Evolutionary conservation across 1,139 yeast species (phyloP), one percentile per base, ranked within the genome.

Genomic region (Taiozyma onychis): DNA sequence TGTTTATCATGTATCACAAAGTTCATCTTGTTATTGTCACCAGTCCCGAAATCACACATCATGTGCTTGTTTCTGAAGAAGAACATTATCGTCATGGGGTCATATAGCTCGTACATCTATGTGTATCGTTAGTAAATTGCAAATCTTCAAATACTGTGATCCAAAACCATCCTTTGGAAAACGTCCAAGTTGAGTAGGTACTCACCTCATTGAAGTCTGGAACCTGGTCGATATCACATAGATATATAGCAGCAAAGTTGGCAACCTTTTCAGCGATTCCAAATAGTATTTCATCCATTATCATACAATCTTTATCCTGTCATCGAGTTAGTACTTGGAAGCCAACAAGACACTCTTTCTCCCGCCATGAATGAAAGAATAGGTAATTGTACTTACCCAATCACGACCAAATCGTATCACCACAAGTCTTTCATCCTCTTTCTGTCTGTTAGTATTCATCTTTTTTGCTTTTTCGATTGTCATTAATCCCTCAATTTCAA

Each of bases 1-100:
- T 93, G 97, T 57, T 86, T 85, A 63, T 88, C 90, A 45, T 81
- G 83, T 37, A 93, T 72, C 7, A 73, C 72, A 68, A 93, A 93
- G 64, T 90, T 90, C 70, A 93, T 72, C 72, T 93, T 93, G 72
- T 95, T 93, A 69, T 95, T 93, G 65, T 93, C 89, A 43, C 99
- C 99, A 0, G 99, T 93, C 3, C 99, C 99, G 68, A 90, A 90
- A 72, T 93, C 99, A 69, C 97, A 88, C 89, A 91, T 82, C 96
- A 95, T 91, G 66, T 93, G 99, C 66, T 90, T 91, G 70, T 93
- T 93, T 49, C 96, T 74, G 69, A 80, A 89, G 66, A 93, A 93
- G 65, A 93, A 91, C 98, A 93, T 93, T 50, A 93, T 75, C 46
- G 96, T 84, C 76, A 88, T 82, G 32, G 96, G 95, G 57, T 89